Evolutionary conservation across 805 yeast species (phyloP), one percentile per base, ranked within the genome.

Genomic region (Lipomyces lipofer): DNA sequence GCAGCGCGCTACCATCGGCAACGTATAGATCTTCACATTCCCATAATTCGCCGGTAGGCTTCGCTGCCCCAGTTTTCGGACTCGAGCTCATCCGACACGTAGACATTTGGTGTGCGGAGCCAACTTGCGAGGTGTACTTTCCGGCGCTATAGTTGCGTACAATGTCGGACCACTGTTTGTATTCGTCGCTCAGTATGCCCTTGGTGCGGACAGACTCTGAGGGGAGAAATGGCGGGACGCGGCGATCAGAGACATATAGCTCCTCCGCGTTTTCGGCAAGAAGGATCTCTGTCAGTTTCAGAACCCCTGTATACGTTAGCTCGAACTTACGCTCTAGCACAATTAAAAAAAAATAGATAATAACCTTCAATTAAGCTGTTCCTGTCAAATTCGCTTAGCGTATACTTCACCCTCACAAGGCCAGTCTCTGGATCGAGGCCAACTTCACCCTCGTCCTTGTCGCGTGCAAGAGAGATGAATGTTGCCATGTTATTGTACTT

Each of bases 71-170:
- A 46, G 72, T 59, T 8, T 53, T 45, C 10, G 81, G 75, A 3
- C 75, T 76, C 52, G 71, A 70, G 7, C 81, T 80, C 73, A 78
- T 77, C 47, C 82, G 71, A 65, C 82, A 77, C 8, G 77, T 62
- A 42, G 76, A 71, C 82, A 79, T 78, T 64, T 79, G 83, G 65
- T 79, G 83, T 13, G 83, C 83, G 1, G 75, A 69, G 12, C 82
- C 83, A 52, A 69, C 67, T 2, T 66, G 46, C 3, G 71, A 55
- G 3, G 72, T 73, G 49, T 63, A 73, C n/a, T 52, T 4, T 13
- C 66, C 63, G 42, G 64, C 58, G 33, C 21, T 32, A 13, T 38
- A 35, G 2, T 30, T 44, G 9, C 65, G 68, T 8, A 68, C 69
- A 19, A 54, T 51, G 13, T 39, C 39, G 28, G 48, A 35, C 74